These are phyloP conservation scores for Corniculantispora saksenae DNA, from an alignment of 2,329 filamentous ascomycete species.

Conservation along the genomic window DNA sequence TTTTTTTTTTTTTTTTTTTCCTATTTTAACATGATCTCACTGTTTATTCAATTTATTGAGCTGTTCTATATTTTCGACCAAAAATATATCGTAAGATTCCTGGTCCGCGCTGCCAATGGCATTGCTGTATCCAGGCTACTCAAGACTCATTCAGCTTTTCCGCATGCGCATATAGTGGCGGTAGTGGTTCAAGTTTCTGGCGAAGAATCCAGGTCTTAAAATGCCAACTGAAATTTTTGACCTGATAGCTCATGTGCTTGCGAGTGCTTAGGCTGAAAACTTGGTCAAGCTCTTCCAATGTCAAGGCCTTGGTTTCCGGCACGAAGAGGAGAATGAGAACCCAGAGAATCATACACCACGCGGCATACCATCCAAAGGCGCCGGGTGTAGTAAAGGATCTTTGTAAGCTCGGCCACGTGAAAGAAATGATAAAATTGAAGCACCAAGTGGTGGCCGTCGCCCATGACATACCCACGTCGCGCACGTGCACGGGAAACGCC, in stretches of 20 bases:
- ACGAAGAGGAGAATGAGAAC: slow-evolving; percentile 42
- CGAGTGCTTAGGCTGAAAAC: slow-evolving; percentile 46
- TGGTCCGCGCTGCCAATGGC: neutral
- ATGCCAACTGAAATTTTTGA: slow-evolving; percentile 17
- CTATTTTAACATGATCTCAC: too few relatives aligned
- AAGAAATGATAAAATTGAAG: neutral
- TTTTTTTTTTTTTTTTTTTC: too few relatives aligned
- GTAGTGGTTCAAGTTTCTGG: slow-evolving; percentile 22
- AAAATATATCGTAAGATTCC: too few relatives aligned
- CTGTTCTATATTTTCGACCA: too few relatives aligned
- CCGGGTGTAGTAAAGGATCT: neutral
- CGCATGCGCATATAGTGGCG: slow-evolving; percentile 17
- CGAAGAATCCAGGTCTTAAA: slow-evolving; percentile 20
- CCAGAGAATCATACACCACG: neutral
- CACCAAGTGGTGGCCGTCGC: neutral
- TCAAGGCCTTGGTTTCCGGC: slow-evolving; percentile 53
- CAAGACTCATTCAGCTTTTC: neutral
- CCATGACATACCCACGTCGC: slow-evolving; percentile 1
- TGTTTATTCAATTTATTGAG: too few relatives aligned
- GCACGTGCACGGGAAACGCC: slow-evolving; percentile 35
- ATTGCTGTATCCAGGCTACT: neutral
- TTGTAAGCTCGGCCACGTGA: neutral
- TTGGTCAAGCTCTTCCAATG: slow-evolving; percentile 52
- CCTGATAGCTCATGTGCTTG: slow-evolving; percentile 32
- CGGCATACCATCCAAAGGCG: neutral